Base-by-base conservation (phyloP, 371 early-diverging fungal genomes). In the Rhizopus delemar region DNA sequence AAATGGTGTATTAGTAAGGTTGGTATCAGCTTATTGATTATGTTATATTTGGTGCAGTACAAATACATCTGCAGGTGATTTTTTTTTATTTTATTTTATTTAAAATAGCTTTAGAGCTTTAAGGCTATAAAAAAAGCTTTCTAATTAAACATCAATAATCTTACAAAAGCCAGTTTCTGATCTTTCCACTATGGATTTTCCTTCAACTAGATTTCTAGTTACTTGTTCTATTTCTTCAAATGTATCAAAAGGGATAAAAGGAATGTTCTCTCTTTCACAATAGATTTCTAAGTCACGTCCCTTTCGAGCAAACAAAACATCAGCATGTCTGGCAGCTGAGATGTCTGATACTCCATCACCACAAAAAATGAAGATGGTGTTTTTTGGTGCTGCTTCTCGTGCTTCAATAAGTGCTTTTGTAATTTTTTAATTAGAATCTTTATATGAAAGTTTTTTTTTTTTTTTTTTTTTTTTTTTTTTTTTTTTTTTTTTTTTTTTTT, bases 291-390 rank as follows among this genome's bases (percentile, higher is more conserved):
- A 64, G 54, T 87, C 86, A 48, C 81, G 72, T 5, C 80, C 87
- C 49, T 73, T 68, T 55, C 85, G 80, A 6, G 86, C 88, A 69
- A 88, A 87, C 36, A 89, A 65, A 8, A 84, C 59, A 56, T 87
- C 87, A 5, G 86, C 84, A 43, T 84, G 82, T 45, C 73, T 66
- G n/a, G 90, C 87, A n/a, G 86, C 88, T 3, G 81, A 81, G 34
- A 89, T 80, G 61, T 89, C 90, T 1, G 82, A 81, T 0, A 89
- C 83, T 39, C 90, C 88, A 65, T 89, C 90, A 22, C 90, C 90
- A 33, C 84, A 77, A 56, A 87, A 89, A 3, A 89, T 70, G 54
- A 86, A 74, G 39, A 78, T 70, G 12, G 64, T 80, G 64, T 63
- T 77, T 16, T 66, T 53, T 0, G 69, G 35, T 35, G 69, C 69